Percentiles rank a stretch among this genome's conserved stretches.
These are phyloP conservation scores for Blastosporella zonata DNA, from an alignment of 1,284 basidiomycete species.

Conservation along the genomic window DNA sequence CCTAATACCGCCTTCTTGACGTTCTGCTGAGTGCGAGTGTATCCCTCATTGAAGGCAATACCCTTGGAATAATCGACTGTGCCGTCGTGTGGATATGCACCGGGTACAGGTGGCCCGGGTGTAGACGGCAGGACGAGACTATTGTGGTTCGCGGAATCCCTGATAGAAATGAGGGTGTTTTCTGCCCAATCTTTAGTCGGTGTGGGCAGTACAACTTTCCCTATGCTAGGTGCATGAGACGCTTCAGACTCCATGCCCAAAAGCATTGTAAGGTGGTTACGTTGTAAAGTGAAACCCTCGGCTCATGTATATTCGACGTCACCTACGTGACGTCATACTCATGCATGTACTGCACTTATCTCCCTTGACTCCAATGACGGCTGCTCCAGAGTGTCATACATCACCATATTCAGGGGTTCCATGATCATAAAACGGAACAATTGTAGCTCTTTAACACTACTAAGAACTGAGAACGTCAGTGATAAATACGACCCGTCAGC, in stretches of 20 bases:
- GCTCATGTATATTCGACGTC: no score
- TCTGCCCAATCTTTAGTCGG: slow-evolving; percentile 27
- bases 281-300: neutral
- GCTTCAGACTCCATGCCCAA: neutral
- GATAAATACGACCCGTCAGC: no score
- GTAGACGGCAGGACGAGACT: slow-evolving; percentile 14
- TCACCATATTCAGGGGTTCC: no score
- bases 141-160: slow-evolving; percentile 1
- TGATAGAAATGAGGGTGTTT: slow-evolving; percentile 19
- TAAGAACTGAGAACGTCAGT: no score
- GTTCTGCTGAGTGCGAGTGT: slow-evolving; percentile 22
- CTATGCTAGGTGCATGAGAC: slow-evolving; percentile 15
- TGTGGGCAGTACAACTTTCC: slow-evolving; percentile 20
- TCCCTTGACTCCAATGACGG: no score
- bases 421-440: no score
- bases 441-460: no score
- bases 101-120: slow-evolving; percentile 26
- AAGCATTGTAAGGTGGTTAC: neutral
- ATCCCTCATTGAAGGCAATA: slow-evolving; percentile 11
- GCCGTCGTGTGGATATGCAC: slow-evolving; percentile 22
- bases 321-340: no score
- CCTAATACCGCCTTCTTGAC: slow-evolving; percentile 21
- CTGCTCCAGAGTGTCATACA: no score
- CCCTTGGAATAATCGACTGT: slow-evolving; percentile 11
- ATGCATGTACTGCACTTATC: no score